Conservation (phyloP, 164 flowering plant genomes). For the Stephania cephalantha region DNA sequence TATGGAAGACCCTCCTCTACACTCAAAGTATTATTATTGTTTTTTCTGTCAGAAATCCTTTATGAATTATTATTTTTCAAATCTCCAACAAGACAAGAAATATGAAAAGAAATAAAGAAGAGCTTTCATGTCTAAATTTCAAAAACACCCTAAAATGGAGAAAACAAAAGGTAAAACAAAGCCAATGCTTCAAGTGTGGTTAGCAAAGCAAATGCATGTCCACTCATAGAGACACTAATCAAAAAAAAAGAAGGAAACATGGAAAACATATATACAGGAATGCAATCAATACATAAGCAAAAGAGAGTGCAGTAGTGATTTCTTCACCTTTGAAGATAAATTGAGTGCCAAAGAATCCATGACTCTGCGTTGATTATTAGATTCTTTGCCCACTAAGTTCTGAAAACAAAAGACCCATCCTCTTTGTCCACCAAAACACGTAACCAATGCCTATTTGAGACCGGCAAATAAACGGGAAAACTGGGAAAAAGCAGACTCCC, state of each 20-base stretch:
- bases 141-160: background rate
- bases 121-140: background rate
- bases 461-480: constrained; percentile 19
- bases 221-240: background rate
- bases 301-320: background rate
- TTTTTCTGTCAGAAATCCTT: background rate
- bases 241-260: background rate
- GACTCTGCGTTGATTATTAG: background rate
- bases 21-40: background rate
- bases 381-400: background rate
- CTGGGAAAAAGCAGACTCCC: constrained; percentile 25
- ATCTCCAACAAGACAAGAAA: too few relatives aligned
- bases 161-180: background rate
- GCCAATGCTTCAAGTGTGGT: background rate
- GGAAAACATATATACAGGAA: background rate
- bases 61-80: background rate
- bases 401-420: background rate
- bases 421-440: constrained; percentile 10
- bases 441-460: constrained; percentile 11
- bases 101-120: background rate
- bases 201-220: constrained; percentile 4
- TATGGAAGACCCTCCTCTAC: background rate
- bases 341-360: constrained; percentile 10
- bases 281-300: background rate
- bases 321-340: background rate